Evolutionary conservation across 305 asterid species (phyloP), one percentile per base, ranked within the genome.

Genomic region (Fraxinus greggii): DNA sequence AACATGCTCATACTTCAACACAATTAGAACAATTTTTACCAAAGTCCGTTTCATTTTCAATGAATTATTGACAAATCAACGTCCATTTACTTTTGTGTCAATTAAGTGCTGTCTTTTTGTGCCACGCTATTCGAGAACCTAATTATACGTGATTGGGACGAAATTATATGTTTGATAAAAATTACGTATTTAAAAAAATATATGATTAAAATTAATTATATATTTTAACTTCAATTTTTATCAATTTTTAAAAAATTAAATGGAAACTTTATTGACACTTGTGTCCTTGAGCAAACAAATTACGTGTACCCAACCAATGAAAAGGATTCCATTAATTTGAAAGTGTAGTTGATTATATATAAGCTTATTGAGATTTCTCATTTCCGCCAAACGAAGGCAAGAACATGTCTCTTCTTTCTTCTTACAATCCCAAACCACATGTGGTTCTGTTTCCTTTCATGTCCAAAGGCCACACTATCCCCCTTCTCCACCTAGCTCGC

Each of bases 391-490:
- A 63, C 26, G 51, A 1, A 31, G 2, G 48, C 54, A 79, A 10
- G 28, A 51, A 15, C 3, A 86, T 87, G 90, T 72, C 79, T 69
- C 59, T 80, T 56, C 56, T 63, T 40, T 54, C 85, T 32, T 38
- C 76, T 45, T 1, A 32, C 32, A 19, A 1, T 3, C 54, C 82
- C 0, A 72, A 74, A 23, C 82, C 84, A 56, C 94, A 89, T 33
- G 81, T 86, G 17, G 84, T 88, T 26, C 24, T 94, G 5, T 92
- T 94, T 75, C 98, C 98, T 5, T 94, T 94, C 94, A 91, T 94
- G 98, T 85, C 98, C 54, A 94, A 94, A 85, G 98, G 98, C 88
- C 97, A 94, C 89, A 92, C 91, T 0, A 89, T 92, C 40, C 97
- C 97, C 0, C 79, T 91, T 82, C 93, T 94, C 84, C 90, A 89